Base-by-base conservation (phyloP, 495 filamentous ascomycete genomes). In the Pseudoneurospora amorphoporcata region DNA sequence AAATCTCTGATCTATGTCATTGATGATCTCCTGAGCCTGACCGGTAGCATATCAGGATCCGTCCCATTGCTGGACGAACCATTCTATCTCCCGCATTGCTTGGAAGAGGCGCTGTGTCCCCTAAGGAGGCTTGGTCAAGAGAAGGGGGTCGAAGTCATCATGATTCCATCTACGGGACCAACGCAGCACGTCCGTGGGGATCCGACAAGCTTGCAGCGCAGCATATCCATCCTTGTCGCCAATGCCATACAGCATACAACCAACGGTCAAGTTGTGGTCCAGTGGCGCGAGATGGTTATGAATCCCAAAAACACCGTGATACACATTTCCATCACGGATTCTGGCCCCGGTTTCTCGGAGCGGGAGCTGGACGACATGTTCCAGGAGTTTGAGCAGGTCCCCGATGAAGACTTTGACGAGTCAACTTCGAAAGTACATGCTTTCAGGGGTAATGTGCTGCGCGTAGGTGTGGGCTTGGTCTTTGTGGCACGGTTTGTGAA, bases 1-100 rank as follows among this genome's bases (percentile, higher is more conserved):
- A 94, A 94, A 76, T 94, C 91, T 1, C 81, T 95, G n/a, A 92
- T 96, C 19, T 94, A 93, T 79, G 92, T 94, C 19, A 95, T 96
- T 77, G 95, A 96, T 75, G 93, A 96, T 78, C 85, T 96, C 0
- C 85, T 96, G 0, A 93, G 95, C 78, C 82, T 96, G 16, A 95
- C 93, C 9, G 92, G 93, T 74, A 88, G 90, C 0, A 93, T 93
- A 76, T 88, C 89, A 76, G 93, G 92, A 0, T 87, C 88, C 19
- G 83, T 88, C 3, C 81, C 95, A 0, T 87, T 92, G 76, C 92
- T 91, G 73, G 88, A 91, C 53, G 91, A 94, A 76, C 76, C 83
- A 1, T 94, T 96, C 69, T 86, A 94, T 76, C 79, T 95, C 5
- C 80, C 82, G 32, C 79, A 79, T 6, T 92, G 90, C 2, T 80